phyloP scores from a whole-genome alignment of 2,329 filamentous ascomycete species.

The Stromatinia cepivora region DNA sequence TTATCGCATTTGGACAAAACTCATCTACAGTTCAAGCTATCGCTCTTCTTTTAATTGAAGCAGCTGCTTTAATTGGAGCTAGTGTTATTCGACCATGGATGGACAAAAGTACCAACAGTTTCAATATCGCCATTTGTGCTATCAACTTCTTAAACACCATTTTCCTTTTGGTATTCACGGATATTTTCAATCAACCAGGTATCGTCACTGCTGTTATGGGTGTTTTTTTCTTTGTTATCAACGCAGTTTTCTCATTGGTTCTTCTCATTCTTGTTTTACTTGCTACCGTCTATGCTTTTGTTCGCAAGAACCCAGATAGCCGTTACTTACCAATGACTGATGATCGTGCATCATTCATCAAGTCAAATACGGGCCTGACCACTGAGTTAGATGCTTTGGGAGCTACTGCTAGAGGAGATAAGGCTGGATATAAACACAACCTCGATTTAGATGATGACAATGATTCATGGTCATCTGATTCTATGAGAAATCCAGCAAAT shows the following conservation, averaged over 20 bases:
- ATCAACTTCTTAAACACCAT: conserved; percentile 91
- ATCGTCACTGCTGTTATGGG: conserved; percentile 87
- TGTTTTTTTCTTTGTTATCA: conserved; percentile 84
- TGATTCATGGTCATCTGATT: conserved; percentile 63
- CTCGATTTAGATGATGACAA: conserved; percentile 72
- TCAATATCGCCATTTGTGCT: conserved; percentile 89
- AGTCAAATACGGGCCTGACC: conserved; percentile 83
- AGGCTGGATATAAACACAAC: conserved; percentile 57
- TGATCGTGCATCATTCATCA: conserved; percentile 95
- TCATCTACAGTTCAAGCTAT: conserved; percentile 74
- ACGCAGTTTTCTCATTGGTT: conserved; percentile 79
- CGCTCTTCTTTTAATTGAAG: conserved; percentile 80
- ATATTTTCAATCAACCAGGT: conserved; percentile 79
- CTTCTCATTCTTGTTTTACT: conserved; percentile 80
- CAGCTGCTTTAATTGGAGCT: conserved; percentile 71
- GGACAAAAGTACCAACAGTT: conserved; percentile 97
- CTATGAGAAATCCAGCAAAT: conserved; percentile 49
- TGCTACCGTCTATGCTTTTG: conserved; percentile 74
- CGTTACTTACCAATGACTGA: conserved; percentile 97
- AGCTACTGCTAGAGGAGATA: conserved; percentile 84
- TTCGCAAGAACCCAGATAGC: conserved; percentile 91
- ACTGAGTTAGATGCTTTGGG: conserved; percentile 90
- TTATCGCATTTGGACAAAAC: conserved; percentile 78
- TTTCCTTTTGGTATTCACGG: conserved; percentile 85
- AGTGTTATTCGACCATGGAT: conserved; percentile 90